phyloP scores from a whole-genome alignment of 768 basidiomycete species.

The Podaxis rugospora region DNA sequence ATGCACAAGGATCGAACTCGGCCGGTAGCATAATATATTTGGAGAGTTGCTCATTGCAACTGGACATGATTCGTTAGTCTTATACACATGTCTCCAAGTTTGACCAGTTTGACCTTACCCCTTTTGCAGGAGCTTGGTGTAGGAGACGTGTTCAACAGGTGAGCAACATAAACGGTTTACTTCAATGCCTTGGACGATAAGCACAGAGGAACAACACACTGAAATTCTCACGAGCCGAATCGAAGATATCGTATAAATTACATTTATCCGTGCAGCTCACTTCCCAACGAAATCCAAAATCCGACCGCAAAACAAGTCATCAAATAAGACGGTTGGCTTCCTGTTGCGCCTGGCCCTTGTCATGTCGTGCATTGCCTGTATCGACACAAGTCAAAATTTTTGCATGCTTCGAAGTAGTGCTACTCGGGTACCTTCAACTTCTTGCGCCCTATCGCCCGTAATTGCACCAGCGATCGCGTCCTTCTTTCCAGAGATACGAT shows the following conservation, averaged over 20 bases:
- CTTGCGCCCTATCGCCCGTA: conserved; percentile 38
- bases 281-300: too few species aligned
- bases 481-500: conserved; percentile 39
- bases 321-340: conserved; percentile 32
- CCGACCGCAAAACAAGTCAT: not conserved
- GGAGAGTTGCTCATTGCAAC: not conserved
- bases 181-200: too few species aligned
- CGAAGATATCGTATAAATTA: too few species aligned
- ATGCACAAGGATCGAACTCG: conserved; percentile 14
- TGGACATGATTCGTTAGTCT: too few species aligned
- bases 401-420: not conserved
- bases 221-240: too few species aligned
- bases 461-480: conserved; percentile 41
- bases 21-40: not conserved
- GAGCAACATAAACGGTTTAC: too few species aligned
- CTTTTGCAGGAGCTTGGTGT: too few species aligned
- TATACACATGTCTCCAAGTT: too few species aligned
- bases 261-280: too few species aligned
- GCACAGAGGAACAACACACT: too few species aligned
- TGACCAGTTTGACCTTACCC: too few species aligned
- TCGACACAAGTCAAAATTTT: not conserved
- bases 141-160: too few species aligned
- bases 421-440: conserved; percentile 26
- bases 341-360: conserved; percentile 50
- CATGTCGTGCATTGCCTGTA: conserved; percentile 43